Conservation (phyloP, 1,139 yeast genomes). For the Candida buenavistaensis region DNA sequence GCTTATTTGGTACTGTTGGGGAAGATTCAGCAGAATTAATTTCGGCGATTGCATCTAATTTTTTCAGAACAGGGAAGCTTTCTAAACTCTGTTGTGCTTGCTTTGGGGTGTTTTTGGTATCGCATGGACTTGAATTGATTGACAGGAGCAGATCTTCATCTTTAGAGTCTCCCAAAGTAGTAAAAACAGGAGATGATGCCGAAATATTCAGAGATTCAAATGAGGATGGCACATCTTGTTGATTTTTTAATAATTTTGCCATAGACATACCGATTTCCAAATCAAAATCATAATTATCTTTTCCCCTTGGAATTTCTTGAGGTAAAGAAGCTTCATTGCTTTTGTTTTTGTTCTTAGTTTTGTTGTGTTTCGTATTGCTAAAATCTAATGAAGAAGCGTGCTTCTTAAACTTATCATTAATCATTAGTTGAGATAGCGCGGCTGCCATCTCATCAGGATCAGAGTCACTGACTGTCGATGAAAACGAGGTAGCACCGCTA, state of each 20-base stretch:
- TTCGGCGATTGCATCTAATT: constrained; percentile 47
- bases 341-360: neutral
- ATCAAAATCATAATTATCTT: constrained; percentile 25
- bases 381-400: constrained; percentile 13
- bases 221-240: constrained; percentile 31
- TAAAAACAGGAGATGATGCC: constrained; percentile 37
- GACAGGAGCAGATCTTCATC: constrained; percentile 48
- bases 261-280: constrained; percentile 47
- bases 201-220: constrained; percentile 35
- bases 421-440: constrained; percentile 38
- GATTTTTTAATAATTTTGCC: constrained; percentile 39
- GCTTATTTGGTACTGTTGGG: constrained; percentile 29
- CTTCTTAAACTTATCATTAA: constrained; percentile 7
- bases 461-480: constrained; percentile 18
- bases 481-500: constrained; percentile 14
- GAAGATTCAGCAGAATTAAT: constrained; percentile 33
- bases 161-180: constrained; percentile 25
- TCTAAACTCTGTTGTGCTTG: constrained; percentile 9
- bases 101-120: neutral
- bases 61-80: constrained; percentile 16
- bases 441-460: constrained; percentile 48
- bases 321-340: constrained; percentile 6
- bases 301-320: constrained; percentile 5
- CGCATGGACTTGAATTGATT: constrained; percentile 21
- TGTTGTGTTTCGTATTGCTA: constrained; percentile 3